Evolutionary conservation across 805 yeast genomes (phyloP), one percentile per base, ranked within the genome.

Genomic region (Cephaloascus fragrans): DNA sequence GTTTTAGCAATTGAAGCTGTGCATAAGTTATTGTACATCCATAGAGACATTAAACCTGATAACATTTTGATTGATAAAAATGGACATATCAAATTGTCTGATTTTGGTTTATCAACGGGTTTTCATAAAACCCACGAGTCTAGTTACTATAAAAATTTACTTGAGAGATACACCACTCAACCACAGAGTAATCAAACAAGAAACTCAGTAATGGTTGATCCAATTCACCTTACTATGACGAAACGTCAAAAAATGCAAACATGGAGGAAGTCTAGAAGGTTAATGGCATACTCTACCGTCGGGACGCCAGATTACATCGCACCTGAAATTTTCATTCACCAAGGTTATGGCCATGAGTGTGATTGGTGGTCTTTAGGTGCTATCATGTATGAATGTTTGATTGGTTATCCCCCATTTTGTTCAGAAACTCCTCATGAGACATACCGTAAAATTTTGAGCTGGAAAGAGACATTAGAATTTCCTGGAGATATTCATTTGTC

Each of bases 311-410:
- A 88, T 58, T 88, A 88, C 56, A 88, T 88, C 59, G 96, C 96
- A 1, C 97, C 97, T 0, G 97, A 88, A 56, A 89, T 88, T 44
- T 88, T 88, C 51, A 69, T 86, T 36, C 87, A 87, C 50, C 93
- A 88, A 63, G 97, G 97, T 4, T 88, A 88, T 59, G 95, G 96
- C 10, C 95, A 87, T 62, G 96, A 88, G 55, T 88, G 97, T 62
- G 97, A 88, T 59, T 88, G 97, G 97, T 88, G 97, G 97, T 83
- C 95, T 6, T 62, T 88, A 35, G 97, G 97, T 23, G 95, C 96
- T 1, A 88, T 88, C 54, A 89, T 88, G 97, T 88, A 83, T 60
- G 97, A 88, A 69, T 88, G 97, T 64, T 65, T 88, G 44, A 84
- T 88, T 43, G 97, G 97, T 26, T 88, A 96, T 95, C 96, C 97